phyloP scores from a whole-genome alignment of 75 land plant genomes.

The Sequoia sempervirens region DNA sequence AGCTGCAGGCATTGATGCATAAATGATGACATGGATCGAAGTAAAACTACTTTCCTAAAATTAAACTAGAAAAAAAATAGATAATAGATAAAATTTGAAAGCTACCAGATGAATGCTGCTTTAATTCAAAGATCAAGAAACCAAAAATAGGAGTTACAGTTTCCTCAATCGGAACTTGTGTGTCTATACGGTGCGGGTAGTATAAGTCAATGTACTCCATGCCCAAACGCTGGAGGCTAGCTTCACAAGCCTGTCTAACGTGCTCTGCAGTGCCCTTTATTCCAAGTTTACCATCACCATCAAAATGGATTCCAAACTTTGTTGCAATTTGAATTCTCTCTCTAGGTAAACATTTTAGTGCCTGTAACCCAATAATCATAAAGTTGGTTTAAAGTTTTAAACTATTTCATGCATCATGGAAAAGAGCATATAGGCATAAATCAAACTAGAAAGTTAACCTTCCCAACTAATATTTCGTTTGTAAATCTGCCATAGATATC shows the following conservation, averaged over 20 bases:
- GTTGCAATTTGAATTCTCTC: slow-evolving; percentile 64
- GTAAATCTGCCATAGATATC: slow-evolving; percentile 29
- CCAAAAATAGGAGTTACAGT: slow-evolving; percentile 33
- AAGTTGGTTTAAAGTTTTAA: neutral
- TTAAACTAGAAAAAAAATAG: neutral
- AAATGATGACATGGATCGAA: neutral
- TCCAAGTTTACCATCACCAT: neutral
- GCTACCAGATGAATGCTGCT: too few species aligned
- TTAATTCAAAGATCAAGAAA: neutral
- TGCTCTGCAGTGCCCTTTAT: slow-evolving; percentile 52
- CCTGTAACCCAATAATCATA: slow-evolving; percentile 19
- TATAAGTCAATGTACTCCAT: slow-evolving; percentile 75
- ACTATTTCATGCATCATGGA: too few species aligned
- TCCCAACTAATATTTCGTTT: slow-evolving; percentile 27
- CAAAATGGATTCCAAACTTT: slow-evolving; percentile 42
- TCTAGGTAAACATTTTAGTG: slow-evolving; percentile 50
- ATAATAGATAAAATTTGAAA: neutral
- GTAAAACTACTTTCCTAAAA: neutral
- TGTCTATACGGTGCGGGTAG: slow-evolving; percentile 61
- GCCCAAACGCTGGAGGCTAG: slow-evolving; percentile 57
- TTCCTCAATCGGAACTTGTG: slow-evolving; percentile 63
- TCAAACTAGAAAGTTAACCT: slow-evolving; percentile 15
- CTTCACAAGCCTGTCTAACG: slow-evolving; percentile 61
- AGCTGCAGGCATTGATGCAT: neutral
- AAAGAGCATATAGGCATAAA: neutral